Evolutionary conservation across 2,329 filamentous ascomycete genomes (phyloP).

Genomic region (Dactylellina sp.): DNA sequence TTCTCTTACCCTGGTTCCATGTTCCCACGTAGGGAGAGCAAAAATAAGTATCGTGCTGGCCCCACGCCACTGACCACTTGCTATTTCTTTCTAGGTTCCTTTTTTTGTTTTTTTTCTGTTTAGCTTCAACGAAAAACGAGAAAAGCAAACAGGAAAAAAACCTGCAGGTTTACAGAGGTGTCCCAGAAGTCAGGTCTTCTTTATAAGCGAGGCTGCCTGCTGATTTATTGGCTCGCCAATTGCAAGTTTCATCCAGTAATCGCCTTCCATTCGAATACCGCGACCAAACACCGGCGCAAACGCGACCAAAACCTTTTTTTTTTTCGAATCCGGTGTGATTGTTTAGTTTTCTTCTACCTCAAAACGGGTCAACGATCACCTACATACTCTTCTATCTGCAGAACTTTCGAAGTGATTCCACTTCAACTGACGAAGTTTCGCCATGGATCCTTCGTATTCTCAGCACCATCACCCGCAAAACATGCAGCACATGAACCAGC

Average conservation of each 20-base stretch:
- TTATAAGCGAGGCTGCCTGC: slow-evolving; percentile 56
- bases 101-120: slow-evolving; percentile 14
- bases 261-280: slow-evolving; percentile 46
- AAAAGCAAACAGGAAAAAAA: slow-evolving; percentile 24
- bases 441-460: slow-evolving; percentile 55
- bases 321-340: slow-evolving; percentile 18
- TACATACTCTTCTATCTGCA: slow-evolving; percentile 10
- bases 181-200: slow-evolving; percentile 45
- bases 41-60: slow-evolving; percentile 45
- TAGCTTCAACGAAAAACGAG: neutral
- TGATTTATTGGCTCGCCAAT: slow-evolving; percentile 56
- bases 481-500: slow-evolving; percentile 56
- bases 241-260: slow-evolving; percentile 53
- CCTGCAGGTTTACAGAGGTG: slow-evolving; percentile 17
- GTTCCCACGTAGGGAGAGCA: slow-evolving; percentile 47
- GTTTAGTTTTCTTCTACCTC: slow-evolving; percentile 18
- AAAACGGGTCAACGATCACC: slow-evolving; percentile 40
- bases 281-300: slow-evolving; percentile 40
- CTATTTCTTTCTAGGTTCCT: slow-evolving; percentile 6
- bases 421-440: slow-evolving; percentile 25
- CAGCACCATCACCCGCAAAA: slow-evolving; percentile 55
- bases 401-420: slow-evolving; percentile 21
- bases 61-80: slow-evolving; percentile 40
- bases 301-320: slow-evolving; percentile 41
- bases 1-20: slow-evolving; percentile 20